These are phyloP conservation scores for Hericium coralloides DNA, from an alignment of 768 basidiomycete genomes.

Conservation along the genomic window DNA sequence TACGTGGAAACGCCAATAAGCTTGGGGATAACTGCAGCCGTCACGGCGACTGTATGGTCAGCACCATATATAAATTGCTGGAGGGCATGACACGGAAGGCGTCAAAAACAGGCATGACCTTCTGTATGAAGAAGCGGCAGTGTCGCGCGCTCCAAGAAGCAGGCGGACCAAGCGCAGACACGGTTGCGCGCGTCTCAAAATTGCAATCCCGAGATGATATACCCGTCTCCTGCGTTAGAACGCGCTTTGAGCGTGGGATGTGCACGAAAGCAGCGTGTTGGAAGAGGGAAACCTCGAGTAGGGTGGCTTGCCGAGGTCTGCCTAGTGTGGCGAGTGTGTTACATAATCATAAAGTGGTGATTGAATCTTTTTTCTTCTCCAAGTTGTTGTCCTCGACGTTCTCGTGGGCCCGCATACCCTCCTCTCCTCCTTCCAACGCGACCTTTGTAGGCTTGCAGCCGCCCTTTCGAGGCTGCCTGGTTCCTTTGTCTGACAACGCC, in stretches of 20 bases:
- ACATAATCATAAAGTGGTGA: slow-evolving; percentile 12
- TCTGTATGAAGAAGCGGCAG: no score
- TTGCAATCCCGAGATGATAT: no score
- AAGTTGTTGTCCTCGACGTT: neutral
- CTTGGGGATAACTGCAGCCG: no score
- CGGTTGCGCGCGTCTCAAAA: no score
- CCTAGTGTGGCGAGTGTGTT: slow-evolving; percentile 1
- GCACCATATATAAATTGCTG: no score
- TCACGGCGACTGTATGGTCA: no score
- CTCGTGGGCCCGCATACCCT: neutral
- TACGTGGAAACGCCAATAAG: no score
- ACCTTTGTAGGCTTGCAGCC: neutral
- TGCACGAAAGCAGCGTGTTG: neutral
- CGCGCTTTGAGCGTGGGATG: neutral
- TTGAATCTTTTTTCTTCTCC: slow-evolving; percentile 1
- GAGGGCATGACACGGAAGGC: no score
- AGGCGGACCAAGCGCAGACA: no score
- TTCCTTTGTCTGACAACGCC: neutral
- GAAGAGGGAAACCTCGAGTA: neutral
- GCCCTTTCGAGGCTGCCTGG: neutral
- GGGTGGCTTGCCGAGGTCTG: neutral
- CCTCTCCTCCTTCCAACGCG: neutral
- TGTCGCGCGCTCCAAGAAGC: no score
- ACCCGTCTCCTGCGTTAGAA: no score
- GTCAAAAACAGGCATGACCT: no score